Evolutionary conservation across 2,329 filamentous ascomycete species (phyloP), one percentile per base, ranked within the genome.

Genomic region (Cladobotryum mycophilum): DNA sequence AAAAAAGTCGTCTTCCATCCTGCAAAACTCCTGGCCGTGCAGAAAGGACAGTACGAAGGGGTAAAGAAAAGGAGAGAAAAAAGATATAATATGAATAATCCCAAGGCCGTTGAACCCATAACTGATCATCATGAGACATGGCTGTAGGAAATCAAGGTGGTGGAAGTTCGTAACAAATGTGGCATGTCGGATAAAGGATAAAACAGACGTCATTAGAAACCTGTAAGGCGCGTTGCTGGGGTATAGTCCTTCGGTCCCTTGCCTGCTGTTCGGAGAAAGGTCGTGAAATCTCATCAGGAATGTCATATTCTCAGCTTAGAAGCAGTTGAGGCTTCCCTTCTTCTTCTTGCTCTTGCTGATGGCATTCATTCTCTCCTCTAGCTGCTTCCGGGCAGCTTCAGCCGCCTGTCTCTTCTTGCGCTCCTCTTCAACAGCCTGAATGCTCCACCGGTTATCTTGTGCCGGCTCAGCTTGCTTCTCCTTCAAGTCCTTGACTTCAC

Each of bases 361-460:
- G 52, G 88, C 85, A 63, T 92, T 90, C 84, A 99, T 99, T 51
- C 92, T 82, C 74, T 95, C 89, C 72, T 99, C 92, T 22, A 99
- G 80, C 63, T 95, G 88, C 37, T 86, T 88, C 48, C 88, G 80
- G 41, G 93, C 93, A 57, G 87, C 83, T 74, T 99, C 93, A 35
- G 95, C 91, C 56, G 92, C 88, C 57, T 89, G 80, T 54, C 93
- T 80, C 73, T 95, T 95, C 74, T 89, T 92, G 61, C 92, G 83
- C 78, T 99, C 93, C 70, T 99, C 92, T 67, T 99, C 95, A 18
- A 97, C 89, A 54, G 90, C 88, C 67, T 96, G 89, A 59, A 97
- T 79, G 56, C 81, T 85, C 80, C 80, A 85, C 49, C 82, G 72
- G 63, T 76, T 74, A 62, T 84, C 79, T 51, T 73, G 73, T 51